phyloP scores from a whole-genome alignment of 2,329 filamentous ascomycete species.

The Myotisia sp. region DNA sequence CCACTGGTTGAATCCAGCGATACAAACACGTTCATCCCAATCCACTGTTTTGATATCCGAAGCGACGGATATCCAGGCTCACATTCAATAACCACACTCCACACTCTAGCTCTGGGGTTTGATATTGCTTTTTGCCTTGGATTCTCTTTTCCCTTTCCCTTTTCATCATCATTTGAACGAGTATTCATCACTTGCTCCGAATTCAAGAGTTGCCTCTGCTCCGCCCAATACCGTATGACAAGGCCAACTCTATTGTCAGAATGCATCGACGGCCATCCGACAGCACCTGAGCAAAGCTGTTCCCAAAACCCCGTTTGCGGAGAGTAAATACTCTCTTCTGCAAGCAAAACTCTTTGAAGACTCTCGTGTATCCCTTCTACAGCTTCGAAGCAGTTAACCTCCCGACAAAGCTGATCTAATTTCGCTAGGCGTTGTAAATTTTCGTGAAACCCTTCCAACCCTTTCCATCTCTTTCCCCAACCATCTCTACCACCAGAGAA shows the following conservation, averaged over 20 bases:
- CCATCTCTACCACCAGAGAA: neutral
- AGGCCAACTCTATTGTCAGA: conserved; percentile 27
- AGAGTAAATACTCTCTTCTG: conserved; percentile 23
- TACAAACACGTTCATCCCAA: too few relatives aligned
- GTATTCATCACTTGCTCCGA: conserved; percentile 22
- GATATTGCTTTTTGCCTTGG: neutral
- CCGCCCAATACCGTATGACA: conserved; percentile 30
- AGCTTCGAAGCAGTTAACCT: conserved; percentile 34
- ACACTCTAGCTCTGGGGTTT: conserved; percentile 12
- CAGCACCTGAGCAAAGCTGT: conserved; percentile 27
- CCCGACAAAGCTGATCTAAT: conserved; percentile 30
- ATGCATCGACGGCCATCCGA: conserved; percentile 32
- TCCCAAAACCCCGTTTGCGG: conserved; percentile 22
- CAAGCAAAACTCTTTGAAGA: conserved; percentile 30
- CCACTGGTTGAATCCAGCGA: conserved; percentile 18
- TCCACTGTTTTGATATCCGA: conserved; percentile 32
- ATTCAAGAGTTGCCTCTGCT: conserved; percentile 23
- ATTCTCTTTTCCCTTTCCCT: conserved; percentile 12
- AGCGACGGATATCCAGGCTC: conserved; percentile 33
- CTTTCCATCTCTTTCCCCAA: conserved; percentile 20
- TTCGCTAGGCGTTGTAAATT: conserved; percentile 33
- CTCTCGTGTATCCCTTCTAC: conserved; percentile 31
- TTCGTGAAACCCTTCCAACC: conserved; percentile 26
- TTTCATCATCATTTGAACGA: conserved; percentile 16
- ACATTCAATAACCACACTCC: conserved; percentile 30